Evolutionary conservation across 805 yeast species (phyloP).

Genomic region (Priceomyces fermenticarens): DNA sequence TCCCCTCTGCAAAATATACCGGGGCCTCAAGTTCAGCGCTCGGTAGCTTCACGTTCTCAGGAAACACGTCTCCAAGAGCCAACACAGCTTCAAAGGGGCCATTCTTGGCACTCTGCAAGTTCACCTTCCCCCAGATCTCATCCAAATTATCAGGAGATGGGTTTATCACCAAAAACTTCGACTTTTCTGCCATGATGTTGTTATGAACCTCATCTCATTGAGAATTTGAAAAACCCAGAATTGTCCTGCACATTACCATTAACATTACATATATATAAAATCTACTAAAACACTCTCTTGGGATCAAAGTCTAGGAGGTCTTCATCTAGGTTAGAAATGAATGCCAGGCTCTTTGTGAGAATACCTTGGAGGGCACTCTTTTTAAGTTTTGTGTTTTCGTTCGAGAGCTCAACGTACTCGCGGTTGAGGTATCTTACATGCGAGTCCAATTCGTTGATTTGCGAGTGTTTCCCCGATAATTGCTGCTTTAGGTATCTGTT

Average conservation of each 20-base stretch:
- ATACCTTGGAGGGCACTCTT: conserved; percentile 3
- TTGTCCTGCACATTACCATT: not conserved
- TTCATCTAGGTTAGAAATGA: conserved; percentile 7
- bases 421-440: conserved; percentile 22
- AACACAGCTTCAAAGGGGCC: conserved; percentile 65
- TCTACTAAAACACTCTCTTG: conserved; percentile 7
- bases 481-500: conserved; percentile 28
- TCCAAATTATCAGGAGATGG: conserved; percentile 42
- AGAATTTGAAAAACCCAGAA: not conserved
- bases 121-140: conserved; percentile 44
- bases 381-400: conserved; percentile 5
- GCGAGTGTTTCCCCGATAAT: conserved; percentile 14
- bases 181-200: conserved; percentile 10
- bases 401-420: conserved; percentile 12
- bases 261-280: not conserved
- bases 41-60: conserved; percentile 14
- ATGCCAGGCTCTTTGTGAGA: conserved; percentile 6
- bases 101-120: conserved; percentile 49
- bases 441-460: conserved; percentile 20
- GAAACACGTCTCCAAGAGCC: conserved; percentile 47
- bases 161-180: conserved; percentile 43
- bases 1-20: conserved; percentile 24
- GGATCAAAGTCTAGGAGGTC: conserved; percentile 17
- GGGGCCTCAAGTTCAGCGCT: conserved; percentile 16
- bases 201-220: conserved; percentile 1